Base-by-base conservation (phyloP, 768 basidiomycete species). In the Leccinum fibrillosum region DNA sequence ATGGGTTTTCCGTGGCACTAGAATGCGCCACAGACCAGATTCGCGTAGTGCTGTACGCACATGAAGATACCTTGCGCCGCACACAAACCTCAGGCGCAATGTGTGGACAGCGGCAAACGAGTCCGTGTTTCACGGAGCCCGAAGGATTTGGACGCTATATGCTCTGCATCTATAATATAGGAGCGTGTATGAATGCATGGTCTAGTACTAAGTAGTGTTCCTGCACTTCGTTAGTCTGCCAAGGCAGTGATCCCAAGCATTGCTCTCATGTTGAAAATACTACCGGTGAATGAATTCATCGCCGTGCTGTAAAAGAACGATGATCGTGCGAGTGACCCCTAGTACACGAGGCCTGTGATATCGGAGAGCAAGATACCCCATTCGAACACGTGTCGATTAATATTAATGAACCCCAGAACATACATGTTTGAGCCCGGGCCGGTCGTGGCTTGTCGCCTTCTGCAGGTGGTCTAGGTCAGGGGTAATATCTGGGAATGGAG, bases 1-100 rank as follows among this genome's bases (percentile, higher is more conserved):
- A 15, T 82, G 88, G 74, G 76, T 90, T 25, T 89, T 90, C 76
- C 80, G 80, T 62, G 77, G 84, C 52, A 63, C 54, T 39, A 66
- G 64, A 58, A 56, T 58, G 56, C 73, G 65, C 54, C 62, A 72
- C 54, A 64, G 70, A 53, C 49, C 68, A 19, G 73, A 71, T 49
- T 71, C 71, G 8, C 70, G 70, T 13, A 59, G 35, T 54, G 64
- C 55, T 50, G 45, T 64, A 19, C 65, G 71, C 35, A 49, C 62
- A 54, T 63, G 56, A 49, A 59, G 45, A 53, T 28, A 50, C 32
- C 21, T 56, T 32, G 1, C 25, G 23, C 49, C 9, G 15, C 11
- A 32, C 21, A 30, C 15, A 9, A 50, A 28, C 9, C 26, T 28
- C 15, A 2, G 45, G 15, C 13, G 11, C 26, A 26, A 49, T 49